A percentile compares a stretch with the other conserved stretches of the same genome.
phyloP scores from a whole-genome alignment of 106 monocot genomes.

The Acorus gramineus region DNA sequence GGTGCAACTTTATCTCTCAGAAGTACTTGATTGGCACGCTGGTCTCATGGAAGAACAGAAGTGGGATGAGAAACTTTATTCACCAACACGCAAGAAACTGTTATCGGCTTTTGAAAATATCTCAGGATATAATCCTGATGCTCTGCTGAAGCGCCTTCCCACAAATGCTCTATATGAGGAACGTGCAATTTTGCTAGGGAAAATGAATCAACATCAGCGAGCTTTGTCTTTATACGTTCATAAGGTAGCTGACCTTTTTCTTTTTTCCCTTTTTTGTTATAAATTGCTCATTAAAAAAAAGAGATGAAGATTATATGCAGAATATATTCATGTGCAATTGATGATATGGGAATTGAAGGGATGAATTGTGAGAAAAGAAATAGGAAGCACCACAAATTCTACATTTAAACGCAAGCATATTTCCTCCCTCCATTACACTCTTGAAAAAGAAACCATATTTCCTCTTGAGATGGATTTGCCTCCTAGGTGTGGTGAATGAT shows the following conservation, averaged over 20 bases:
- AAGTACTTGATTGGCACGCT: slow-evolving; percentile 87
- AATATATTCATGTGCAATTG: too few relatives aligned
- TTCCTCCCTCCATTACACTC: too few relatives aligned
- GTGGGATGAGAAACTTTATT: slow-evolving; percentile 76
- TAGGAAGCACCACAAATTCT: too few relatives aligned
- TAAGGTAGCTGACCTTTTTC: slow-evolving; percentile 39
- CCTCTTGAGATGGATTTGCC: too few relatives aligned
- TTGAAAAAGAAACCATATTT: too few relatives aligned
- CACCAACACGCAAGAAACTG: slow-evolving; percentile 73
- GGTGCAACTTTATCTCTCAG: slow-evolving; percentile 98
- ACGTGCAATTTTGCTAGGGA: slow-evolving; percentile 79
- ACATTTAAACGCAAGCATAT: too few relatives aligned
- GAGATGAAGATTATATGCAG: too few relatives aligned
- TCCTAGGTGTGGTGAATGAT: slow-evolving; percentile 8
- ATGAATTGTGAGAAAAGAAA: too few relatives aligned
- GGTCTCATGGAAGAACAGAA: slow-evolving; percentile 62
- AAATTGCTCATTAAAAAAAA: too few relatives aligned
- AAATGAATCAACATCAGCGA: slow-evolving; percentile 83
- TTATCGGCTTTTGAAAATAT: slow-evolving; percentile 65
- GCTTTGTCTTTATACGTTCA: slow-evolving; percentile 89
- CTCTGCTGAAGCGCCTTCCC: slow-evolving; percentile 74
- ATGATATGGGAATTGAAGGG: neutral
- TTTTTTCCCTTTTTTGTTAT: too few relatives aligned
- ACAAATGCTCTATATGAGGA: slow-evolving; percentile 82
- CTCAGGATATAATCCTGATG: slow-evolving; percentile 57